These are phyloP conservation scores for Orychophragmus violaceus DNA, from an alignment of 345 rosid species.

Conservation along the genomic window DNA sequence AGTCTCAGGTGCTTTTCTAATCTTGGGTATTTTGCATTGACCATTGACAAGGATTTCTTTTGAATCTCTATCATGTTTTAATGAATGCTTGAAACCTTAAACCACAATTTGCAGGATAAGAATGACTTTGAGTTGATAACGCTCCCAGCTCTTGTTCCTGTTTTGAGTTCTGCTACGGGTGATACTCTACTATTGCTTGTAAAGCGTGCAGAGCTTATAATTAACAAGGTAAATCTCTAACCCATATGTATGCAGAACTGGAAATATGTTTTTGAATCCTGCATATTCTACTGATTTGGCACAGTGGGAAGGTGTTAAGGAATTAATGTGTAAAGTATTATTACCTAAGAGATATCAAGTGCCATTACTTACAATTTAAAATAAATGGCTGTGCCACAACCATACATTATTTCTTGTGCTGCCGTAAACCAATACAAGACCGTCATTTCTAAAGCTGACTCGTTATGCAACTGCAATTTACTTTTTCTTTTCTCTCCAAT, in stretches of 20 bases:
- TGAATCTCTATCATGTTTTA: background rate
- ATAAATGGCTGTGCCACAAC: background rate
- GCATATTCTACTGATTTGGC: constrained; percentile 4
- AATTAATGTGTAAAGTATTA: background rate
- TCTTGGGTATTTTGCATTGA: background rate
- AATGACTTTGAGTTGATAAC: constrained; percentile 83
- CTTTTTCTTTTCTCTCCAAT: background rate
- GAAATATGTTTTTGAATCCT: background rate
- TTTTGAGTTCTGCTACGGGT: constrained; percentile 79
- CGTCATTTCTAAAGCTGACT: constrained; percentile 5
- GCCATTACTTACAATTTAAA: background rate
- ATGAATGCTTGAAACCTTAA: constrained; percentile 2
- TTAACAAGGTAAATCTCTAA: constrained; percentile 56
- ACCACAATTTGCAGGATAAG: constrained; percentile 55
- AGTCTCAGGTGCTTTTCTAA: constrained; percentile 70
- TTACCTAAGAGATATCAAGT: background rate
- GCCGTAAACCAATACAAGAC: constrained; percentile 1
- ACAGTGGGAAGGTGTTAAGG: background rate
- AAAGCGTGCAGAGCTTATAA: constrained; percentile 81
- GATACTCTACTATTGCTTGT: constrained; percentile 82
- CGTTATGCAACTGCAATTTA: background rate
- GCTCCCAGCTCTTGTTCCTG: constrained; percentile 91
- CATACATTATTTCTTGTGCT: background rate
- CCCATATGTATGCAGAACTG: background rate
- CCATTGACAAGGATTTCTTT: background rate